Evolutionary conservation across 2,329 filamentous ascomycete species (phyloP).

Genomic region (Stagonosporopsis tanaceti): DNA sequence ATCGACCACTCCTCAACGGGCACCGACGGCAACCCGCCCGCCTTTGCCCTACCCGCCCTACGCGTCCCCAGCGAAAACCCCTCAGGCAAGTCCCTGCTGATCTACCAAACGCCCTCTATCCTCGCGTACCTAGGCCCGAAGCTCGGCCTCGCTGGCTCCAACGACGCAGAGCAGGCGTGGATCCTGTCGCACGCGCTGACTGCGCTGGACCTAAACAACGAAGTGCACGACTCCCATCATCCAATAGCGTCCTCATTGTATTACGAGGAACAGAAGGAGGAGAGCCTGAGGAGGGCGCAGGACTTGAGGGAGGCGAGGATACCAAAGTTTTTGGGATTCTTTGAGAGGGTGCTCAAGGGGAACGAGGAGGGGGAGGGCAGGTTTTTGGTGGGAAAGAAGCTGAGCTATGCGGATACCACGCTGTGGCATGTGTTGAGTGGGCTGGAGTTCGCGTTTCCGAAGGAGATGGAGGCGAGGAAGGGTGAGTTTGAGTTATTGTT

Average conservation of each 20-base stretch:
- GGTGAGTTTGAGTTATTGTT: conserved; percentile 69
- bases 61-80: conserved; percentile 56
- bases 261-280: conserved; percentile 79
- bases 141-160: conserved; percentile 64
- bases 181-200: conserved; percentile 73
- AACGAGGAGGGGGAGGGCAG: conserved; percentile 65
- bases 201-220: conserved; percentile 74
- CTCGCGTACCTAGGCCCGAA: conserved; percentile 72
- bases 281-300: conserved; percentile 64
- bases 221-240: conserved; percentile 79
- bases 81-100: conserved; percentile 64
- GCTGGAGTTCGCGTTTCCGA: conserved; percentile 73
- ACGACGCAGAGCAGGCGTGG: conserved; percentile 61
- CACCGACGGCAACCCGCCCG: conserved; percentile 66
- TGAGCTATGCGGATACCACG: conserved; percentile 78
- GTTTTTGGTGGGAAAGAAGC: conserved; percentile 69
- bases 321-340: conserved; percentile 76
- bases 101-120: conserved; percentile 77
- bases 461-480: conserved; percentile 65
- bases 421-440: conserved; percentile 71
- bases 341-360: conserved; percentile 69
- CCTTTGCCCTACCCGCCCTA: conserved; percentile 72
- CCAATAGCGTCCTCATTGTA: conserved; percentile 67
- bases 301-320: conserved; percentile 69
- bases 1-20: conserved; percentile 55